phyloP scores from a whole-genome alignment of 768 basidiomycete species.

The Hygrophoropsis aurantiaca region DNA sequence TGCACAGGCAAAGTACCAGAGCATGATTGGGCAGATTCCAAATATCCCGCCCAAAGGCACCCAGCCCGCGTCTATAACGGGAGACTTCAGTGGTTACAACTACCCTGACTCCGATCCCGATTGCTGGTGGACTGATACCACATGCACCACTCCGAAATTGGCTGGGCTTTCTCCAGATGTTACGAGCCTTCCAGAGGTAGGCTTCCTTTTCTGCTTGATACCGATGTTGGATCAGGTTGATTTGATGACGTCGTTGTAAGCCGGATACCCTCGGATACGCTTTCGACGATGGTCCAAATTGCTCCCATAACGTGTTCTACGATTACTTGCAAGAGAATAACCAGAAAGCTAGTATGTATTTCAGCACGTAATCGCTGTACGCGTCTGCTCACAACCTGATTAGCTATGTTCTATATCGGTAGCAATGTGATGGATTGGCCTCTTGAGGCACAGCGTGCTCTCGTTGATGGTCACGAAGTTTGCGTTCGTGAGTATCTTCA shows the following conservation, averaged over 20 bases:
- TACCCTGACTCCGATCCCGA: slow-evolving; percentile 2
- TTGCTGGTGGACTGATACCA: slow-evolving; percentile 40
- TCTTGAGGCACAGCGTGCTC: slow-evolving; percentile 12
- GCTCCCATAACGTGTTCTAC: slow-evolving; percentile 55
- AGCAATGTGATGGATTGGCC: slow-evolving; percentile 10
- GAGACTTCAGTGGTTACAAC: not conserved
- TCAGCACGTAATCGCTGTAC: too few relatives aligned
- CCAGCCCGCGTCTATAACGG: slow-evolving; percentile 1
- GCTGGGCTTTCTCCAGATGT: slow-evolving; percentile 41
- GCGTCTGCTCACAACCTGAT: not conserved
- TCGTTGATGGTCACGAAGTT: slow-evolving; percentile 12
- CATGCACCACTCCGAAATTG: slow-evolving; percentile 44
- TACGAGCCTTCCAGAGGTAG: slow-evolving; percentile 44
- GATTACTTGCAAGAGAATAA: slow-evolving; percentile 43
- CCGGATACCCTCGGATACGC: slow-evolving; percentile 50
- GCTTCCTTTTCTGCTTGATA: not conserved
- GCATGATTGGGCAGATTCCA: slow-evolving; percentile 42
- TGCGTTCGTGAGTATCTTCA: slow-evolving; percentile 10
- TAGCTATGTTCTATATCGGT: slow-evolving; percentile 14
- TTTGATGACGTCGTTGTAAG: slow-evolving; percentile 18
- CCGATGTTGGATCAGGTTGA: not conserved
- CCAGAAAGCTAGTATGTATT: slow-evolving; percentile 52
- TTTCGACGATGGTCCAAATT: slow-evolving; percentile 59
- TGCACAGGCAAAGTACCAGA: slow-evolving; percentile 38
- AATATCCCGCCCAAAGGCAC: slow-evolving; percentile 38